Evolutionary conservation across 2,329 filamentous ascomycete genomes (phyloP), one percentile per base, ranked within the genome.

Genomic region (Exophiala xenobiotica): DNA sequence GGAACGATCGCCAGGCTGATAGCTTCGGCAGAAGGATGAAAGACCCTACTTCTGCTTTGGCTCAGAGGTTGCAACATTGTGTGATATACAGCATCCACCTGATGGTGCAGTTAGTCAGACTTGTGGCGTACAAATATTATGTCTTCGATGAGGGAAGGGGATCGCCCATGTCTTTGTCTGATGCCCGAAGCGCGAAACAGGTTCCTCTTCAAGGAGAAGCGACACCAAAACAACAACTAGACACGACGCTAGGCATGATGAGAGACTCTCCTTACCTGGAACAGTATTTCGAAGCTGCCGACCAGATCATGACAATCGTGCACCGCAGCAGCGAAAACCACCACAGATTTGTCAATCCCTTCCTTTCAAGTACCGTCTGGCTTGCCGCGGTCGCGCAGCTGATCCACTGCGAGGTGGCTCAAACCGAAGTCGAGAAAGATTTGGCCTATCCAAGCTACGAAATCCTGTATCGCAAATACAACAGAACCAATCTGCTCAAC

Each of bases 81-180:
- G 56, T 57, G 22, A 64, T 66, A 6, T 69, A 68, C 57, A 62
- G 62, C 40, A 66, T 69, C 8, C 62, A 66, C 51, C 38, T 69
- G 23, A 68, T 70, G 66, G 64, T 59, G 0, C 66, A 69, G 49
- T 61, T 70, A 6, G 60, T 65, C 8, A 58, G 62, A 5, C 58
- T 70, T 41, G 68, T 70, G 67, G 64, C 66, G 20, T 56, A 65
- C 38, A 62, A 65, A 33, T 64, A 67, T 46, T 58, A 67, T 18
- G 4, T 22, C 19, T 22, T 20, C 18, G 6, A n/a, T n/a, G n/a
- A n/a, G n/a, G n/a, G n/a, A n/a, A n/a, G n/a, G n/a, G n/a, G n/a
- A n/a, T n/a, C n/a, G n/a, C n/a, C n/a, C n/a, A n/a, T n/a, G n/a
- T n/a, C n/a, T n/a, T n/a, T n/a, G n/a, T n/a, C n/a, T n/a, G n/a